phyloP scores from a whole-genome alignment of 2,329 filamentous ascomycete species.

The Aspergillus fructus region DNA sequence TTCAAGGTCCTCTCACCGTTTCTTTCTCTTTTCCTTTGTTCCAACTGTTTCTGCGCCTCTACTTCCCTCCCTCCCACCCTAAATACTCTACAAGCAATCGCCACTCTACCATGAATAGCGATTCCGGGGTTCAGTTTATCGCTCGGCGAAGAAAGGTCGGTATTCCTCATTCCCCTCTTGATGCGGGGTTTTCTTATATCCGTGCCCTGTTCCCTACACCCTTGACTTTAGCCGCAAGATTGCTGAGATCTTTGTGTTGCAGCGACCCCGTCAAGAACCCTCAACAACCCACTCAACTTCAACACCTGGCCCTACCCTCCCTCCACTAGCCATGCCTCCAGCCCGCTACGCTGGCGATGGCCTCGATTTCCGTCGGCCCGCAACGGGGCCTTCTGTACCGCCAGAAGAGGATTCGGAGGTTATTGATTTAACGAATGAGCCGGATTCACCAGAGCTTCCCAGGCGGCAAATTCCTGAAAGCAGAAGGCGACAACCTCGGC shows the following conservation, averaged over 20 bases:
- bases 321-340: slow-evolving; percentile 29
- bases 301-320: slow-evolving; percentile 19
- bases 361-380: slow-evolving; percentile 54
- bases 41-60: slow-evolving; percentile 5
- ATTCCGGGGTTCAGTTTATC: slow-evolving; percentile 37
- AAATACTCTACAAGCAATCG: not conserved
- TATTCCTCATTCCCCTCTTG: slow-evolving; percentile 10
- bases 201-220: not conserved
- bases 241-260: slow-evolving; percentile 19
- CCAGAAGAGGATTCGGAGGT: slow-evolving; percentile 33
- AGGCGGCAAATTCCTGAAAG: not conserved
- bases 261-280: slow-evolving; percentile 40
- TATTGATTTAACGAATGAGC: slow-evolving; percentile 50
- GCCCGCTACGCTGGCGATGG: slow-evolving; percentile 51
- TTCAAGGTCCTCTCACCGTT: slow-evolving; percentile 2
- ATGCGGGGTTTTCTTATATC: slow-evolving; percentile 21
- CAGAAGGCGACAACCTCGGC: slow-evolving; percentile 16
- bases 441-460: slow-evolving; percentile 31
- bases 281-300: slow-evolving; percentile 30
- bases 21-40: slow-evolving; percentile 9
- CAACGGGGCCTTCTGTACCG: slow-evolving; percentile 36
- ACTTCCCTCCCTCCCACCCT: not conserved
- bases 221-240: slow-evolving; percentile 1
- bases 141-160: slow-evolving; percentile 41
- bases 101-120: slow-evolving; percentile 33